Evolutionary conservation across 1,284 basidiomycete species (phyloP), one percentile per base, ranked within the genome.

Genomic region (Trichosporon inkin): DNA sequence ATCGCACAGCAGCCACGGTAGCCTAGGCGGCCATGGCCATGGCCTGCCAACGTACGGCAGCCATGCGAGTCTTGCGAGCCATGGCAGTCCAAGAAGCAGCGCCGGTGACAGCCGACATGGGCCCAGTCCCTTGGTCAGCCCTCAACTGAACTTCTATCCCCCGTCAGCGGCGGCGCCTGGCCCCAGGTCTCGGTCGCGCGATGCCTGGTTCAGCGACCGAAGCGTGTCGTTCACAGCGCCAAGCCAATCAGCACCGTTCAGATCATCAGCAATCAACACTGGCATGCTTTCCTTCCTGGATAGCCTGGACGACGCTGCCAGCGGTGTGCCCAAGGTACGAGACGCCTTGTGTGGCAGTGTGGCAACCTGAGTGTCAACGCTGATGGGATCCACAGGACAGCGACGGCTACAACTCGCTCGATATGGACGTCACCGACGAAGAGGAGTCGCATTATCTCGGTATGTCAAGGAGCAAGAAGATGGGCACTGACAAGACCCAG

Each of bases 401-500:
- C 7, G 55, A 57, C 11, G 60, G 55, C 24, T 66, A 66, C 59
- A 49, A 51, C 24, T 67, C 62, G 17, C 64, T 64, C n/a, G 64
- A 65, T 36, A 55, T 63, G 49, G 62, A 59, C 13, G 58, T 57
- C 34, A 63, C 62, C 1, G 63, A 67, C 20, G 59, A 59, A 47
- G 66, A 67, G 52, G 66, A 66, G 55, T 61, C 58, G 6, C 66
- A 67, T 51, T 67, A 66, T 54, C 60, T 67, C 2, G 66, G 66
- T 67, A 37, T 20, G 62, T 11, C 17, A 17, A 3, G 11, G 38
- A 3, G 39, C 19, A 11, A 19, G 13, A 10, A 17, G 22, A 10
- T 11, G 38, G 41, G 8, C 10, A 19, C 56, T 57, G 32, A 55
- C 52, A 28, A 1, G 10, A 32, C 8, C 28, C 55, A 62, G 61